Evolutionary conservation across 1,139 yeast genomes (phyloP).

Genomic region (Debaryomycetaceae sp.): DNA sequence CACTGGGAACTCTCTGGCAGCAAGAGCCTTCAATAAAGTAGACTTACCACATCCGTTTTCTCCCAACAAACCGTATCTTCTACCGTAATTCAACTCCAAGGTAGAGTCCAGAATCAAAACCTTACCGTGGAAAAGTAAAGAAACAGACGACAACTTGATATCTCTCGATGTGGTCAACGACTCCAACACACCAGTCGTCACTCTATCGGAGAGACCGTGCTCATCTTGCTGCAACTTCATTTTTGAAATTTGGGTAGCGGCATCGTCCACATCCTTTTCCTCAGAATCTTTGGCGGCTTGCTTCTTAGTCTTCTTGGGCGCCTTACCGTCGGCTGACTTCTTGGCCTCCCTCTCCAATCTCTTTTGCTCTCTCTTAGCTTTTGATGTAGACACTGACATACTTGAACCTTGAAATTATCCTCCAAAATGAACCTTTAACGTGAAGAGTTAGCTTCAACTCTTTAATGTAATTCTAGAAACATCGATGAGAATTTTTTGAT

Average conservation of each 20-base stretch:
- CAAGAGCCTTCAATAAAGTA: slow-evolving; percentile 85
- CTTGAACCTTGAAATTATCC: slow-evolving; percentile 1
- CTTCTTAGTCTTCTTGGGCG: slow-evolving; percentile 61
- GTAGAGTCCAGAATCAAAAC: slow-evolving; percentile 89
- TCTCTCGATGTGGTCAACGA: slow-evolving; percentile 90
- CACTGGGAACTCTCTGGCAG: slow-evolving; percentile 94
- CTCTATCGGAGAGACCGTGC: slow-evolving; percentile 94
- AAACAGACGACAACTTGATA: slow-evolving; percentile 83
- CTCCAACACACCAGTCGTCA: slow-evolving; percentile 93
- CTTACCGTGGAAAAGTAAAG: slow-evolving; percentile 95
- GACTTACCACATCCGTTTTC: slow-evolving; percentile 99
- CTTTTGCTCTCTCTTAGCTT: slow-evolving; percentile 96
- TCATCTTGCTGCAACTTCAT: slow-evolving; percentile 90
- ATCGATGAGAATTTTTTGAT: slow-evolving; percentile 8
- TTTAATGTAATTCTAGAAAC: slow-evolving; percentile 2
- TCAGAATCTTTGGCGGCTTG: slow-evolving; percentile 55
- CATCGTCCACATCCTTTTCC: slow-evolving; percentile 57
- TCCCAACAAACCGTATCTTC: slow-evolving; percentile 94
- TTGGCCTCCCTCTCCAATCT: slow-evolving; percentile 58
- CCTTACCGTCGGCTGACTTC: slow-evolving; percentile 71
- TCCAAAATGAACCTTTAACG: neutral
- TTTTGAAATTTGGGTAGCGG: slow-evolving; percentile 76
- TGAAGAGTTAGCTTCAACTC: neutral
- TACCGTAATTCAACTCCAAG: slow-evolving; percentile 92
- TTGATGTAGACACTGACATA: slow-evolving; percentile 76